These are phyloP conservation scores for Penicillium maclennaniae DNA, from an alignment of 495 filamentous ascomycete genomes.

Conservation along the genomic window DNA sequence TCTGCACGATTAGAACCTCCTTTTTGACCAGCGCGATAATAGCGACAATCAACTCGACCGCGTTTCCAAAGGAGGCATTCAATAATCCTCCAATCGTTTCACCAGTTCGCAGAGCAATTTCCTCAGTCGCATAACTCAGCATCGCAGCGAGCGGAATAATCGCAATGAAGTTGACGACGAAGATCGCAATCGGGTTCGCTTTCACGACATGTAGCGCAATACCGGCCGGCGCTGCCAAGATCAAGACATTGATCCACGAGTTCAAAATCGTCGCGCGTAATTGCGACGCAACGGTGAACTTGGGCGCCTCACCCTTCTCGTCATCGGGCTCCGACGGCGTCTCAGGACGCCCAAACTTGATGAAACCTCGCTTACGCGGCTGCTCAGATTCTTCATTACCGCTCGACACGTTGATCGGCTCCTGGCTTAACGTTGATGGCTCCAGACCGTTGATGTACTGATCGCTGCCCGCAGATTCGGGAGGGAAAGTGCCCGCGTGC, in stretches of 20 bases:
- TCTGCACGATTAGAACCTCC: slow-evolving; percentile 85
- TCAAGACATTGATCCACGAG: slow-evolving; percentile 79
- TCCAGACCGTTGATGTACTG: slow-evolving; percentile 14
- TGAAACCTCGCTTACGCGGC: slow-evolving; percentile 25
- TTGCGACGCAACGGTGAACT: slow-evolving; percentile 67
- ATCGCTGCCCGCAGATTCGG: slow-evolving; percentile 24
- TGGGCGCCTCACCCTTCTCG: slow-evolving; percentile 39
- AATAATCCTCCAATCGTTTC: slow-evolving; percentile 83
- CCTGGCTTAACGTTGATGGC: slow-evolving; percentile 31
- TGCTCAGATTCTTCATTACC: slow-evolving; percentile 7
- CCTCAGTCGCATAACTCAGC: slow-evolving; percentile 54
- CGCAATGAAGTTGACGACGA: slow-evolving; percentile 84
- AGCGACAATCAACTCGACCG: slow-evolving; percentile 87
- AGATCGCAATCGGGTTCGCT: slow-evolving; percentile 58
- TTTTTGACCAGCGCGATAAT: slow-evolving; percentile 72
- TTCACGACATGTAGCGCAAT: slow-evolving; percentile 63
- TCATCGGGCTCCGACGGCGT: slow-evolving; percentile 2
- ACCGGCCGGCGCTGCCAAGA: slow-evolving; percentile 76
- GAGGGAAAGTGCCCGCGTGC: slow-evolving; percentile 29
- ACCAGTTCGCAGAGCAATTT: slow-evolving; percentile 55
- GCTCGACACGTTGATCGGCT: slow-evolving; percentile 36
- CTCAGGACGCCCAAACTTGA: slow-evolving; percentile 10
- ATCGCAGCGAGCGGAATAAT: slow-evolving; percentile 64
- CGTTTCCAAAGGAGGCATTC: slow-evolving; percentile 86
- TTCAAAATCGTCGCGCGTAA: slow-evolving; percentile 66